Conservation (phyloP, 2,329 filamentous ascomycete species). For the Hymenoscyphus fructigenus region DNA sequence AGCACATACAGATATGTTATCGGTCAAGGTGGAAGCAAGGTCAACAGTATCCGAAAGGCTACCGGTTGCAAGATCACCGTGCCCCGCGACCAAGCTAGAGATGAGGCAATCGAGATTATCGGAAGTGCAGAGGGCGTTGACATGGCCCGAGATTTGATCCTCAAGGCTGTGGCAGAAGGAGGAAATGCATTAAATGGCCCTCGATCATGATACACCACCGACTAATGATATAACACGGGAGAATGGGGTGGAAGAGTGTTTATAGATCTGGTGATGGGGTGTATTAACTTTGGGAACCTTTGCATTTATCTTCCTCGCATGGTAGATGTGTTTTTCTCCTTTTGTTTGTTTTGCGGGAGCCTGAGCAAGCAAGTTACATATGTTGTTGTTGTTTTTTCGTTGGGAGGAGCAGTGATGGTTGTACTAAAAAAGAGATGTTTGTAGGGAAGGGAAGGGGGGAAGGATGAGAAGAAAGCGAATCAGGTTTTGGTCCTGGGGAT, state of each 20-base stretch:
- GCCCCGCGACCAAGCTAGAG: slow-evolving; percentile 71
- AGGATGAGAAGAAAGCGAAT: no score
- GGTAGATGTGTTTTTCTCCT: neutral
- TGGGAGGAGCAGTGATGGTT: no score
- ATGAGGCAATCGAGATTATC: slow-evolving; percentile 87
- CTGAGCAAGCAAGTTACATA: no score
- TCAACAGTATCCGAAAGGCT: slow-evolving; percentile 88
- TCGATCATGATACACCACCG: slow-evolving; percentile 13
- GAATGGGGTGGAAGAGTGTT: neutral
- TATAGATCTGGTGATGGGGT: slow-evolving; percentile 7
- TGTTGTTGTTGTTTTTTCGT: no score
- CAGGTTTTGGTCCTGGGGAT: no score
- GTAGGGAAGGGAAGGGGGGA: no score
- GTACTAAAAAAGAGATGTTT: no score
- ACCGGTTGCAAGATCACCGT: slow-evolving; percentile 94
- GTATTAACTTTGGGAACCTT: slow-evolving; percentile 3
- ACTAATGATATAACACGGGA: neutral
- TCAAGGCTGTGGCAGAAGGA: slow-evolving; percentile 76
- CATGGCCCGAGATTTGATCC: slow-evolving; percentile 82
- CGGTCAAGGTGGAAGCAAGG: slow-evolving; percentile 83
- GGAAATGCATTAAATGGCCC: slow-evolving; percentile 17
- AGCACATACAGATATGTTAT: slow-evolving; percentile 88
- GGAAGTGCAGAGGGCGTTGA: slow-evolving; percentile 79
- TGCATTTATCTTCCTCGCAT: neutral
- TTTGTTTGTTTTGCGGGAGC: neutral